Base-by-base conservation (phyloP, 2,329 filamentous ascomycete species). In the Diatrype stigma region DNA sequence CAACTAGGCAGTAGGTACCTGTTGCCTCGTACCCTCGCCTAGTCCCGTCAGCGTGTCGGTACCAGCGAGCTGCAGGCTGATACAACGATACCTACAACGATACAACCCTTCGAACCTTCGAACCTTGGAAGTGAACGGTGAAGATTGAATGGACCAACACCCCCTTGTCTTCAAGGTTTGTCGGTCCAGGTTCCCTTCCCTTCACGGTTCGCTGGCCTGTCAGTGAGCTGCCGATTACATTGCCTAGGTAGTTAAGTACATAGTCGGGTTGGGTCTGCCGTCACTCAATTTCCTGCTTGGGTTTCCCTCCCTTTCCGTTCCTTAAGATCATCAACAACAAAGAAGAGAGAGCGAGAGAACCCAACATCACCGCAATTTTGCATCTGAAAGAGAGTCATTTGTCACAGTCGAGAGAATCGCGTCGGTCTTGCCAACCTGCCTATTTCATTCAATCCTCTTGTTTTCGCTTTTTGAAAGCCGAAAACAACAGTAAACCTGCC, bases 331-430 rank as follows among this genome's bases (percentile, higher is more conserved):
- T 70, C 70, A 77, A 73, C 68, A 71, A 70, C 62, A 72, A 71
- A 66, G 64, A 65, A 67, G 65, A 62, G 63, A 67, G 63, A 56
- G n/a, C n/a, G n/a, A n/a, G n/a, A n/a, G n/a, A 58, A 57, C 54
- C 49, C 53, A 61, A 64, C 55, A 60, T 49, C 65, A 65, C 67
- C 52, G 68, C 65, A 68, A 68, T 71, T 73, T 75, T 70, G 65
- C 65, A 74, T 70, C 69, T 71, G 12, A 79, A 64, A 78, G 79
- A 74, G 79, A 79, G 74, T 79, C 67, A 70, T 73, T 72, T 75
- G 79, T 82, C 79, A 79, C 80, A 79, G 80, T 77, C 74, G 72
- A 69, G 78, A 77, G 77, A 70, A 71, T 81, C 78, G 74, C 78
- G 72, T 69, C 78, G 80, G 78, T 75, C 67, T 65, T 71, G 73